phyloP scores from a whole-genome alignment of 192 early-diverging fungal genomes.

The Coemansia sp. region DNA sequence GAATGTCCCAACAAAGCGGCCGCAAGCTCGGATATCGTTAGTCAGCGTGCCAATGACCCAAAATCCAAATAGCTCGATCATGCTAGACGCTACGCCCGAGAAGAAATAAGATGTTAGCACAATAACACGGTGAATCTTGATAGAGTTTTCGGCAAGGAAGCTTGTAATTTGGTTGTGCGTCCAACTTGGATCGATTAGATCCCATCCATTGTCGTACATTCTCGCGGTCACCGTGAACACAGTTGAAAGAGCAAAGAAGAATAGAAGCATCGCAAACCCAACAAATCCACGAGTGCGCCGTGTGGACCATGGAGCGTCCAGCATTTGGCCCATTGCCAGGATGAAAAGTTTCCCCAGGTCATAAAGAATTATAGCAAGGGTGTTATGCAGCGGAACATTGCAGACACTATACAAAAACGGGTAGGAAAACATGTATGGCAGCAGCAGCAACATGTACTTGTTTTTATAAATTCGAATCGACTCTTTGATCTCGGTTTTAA shows the following conservation, averaged over 20 bases:
- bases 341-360: slow-evolving; percentile 37
- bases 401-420: slow-evolving; percentile 38
- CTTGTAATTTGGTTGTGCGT: neutral
- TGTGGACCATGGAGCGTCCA: slow-evolving; percentile 35
- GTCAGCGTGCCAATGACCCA: slow-evolving; percentile 52
- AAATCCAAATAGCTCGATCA: slow-evolving; percentile 44
- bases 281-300: slow-evolving; percentile 24
- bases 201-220: slow-evolving; percentile 1
- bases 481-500: slow-evolving; percentile 18
- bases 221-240: slow-evolving; percentile 17
- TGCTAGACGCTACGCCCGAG: slow-evolving; percentile 35
- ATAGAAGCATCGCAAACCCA: slow-evolving; percentile 4
- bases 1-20: slow-evolving; percentile 39
- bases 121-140: slow-evolving; percentile 12
- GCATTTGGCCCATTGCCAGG: slow-evolving; percentile 28
- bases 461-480: slow-evolving; percentile 17
- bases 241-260: slow-evolving; percentile 16
- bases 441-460: slow-evolving; percentile 22
- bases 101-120: slow-evolving; percentile 35
- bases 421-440: slow-evolving; percentile 29
- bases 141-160: slow-evolving; percentile 13
- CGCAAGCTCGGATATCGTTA: slow-evolving; percentile 42
- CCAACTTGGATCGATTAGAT: slow-evolving; percentile 14
- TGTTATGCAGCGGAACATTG: slow-evolving; percentile 24
- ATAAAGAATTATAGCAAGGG: slow-evolving; percentile 32